These are phyloP conservation scores for Ustilago esculenta DNA, from an alignment of 1,284 basidiomycete genomes.

Conservation along the genomic window DNA sequence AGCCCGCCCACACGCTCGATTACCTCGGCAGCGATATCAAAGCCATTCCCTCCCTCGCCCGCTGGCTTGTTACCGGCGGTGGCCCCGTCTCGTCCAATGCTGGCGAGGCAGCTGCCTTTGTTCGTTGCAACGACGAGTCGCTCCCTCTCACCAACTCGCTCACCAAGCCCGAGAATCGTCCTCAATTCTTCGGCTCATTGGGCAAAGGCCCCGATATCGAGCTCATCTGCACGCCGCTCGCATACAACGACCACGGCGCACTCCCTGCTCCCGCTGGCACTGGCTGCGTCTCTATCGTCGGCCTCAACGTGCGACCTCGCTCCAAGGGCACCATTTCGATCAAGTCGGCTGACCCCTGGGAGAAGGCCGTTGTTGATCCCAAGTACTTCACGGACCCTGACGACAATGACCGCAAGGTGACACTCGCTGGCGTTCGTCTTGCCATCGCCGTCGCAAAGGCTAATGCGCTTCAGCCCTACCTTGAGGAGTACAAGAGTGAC, in stretches of 20 bases:
- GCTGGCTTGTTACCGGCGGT: slow-evolving; percentile 48
- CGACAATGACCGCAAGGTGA: slow-evolving; percentile 54
- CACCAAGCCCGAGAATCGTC: slow-evolving; percentile 43
- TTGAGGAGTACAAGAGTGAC: slow-evolving; percentile 42
- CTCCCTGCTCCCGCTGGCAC: slow-evolving; percentile 34
- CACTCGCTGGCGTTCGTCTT: slow-evolving; percentile 44
- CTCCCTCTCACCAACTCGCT: slow-evolving; percentile 50
- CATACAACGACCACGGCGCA: slow-evolving; percentile 45
- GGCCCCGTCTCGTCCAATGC: slow-evolving; percentile 45
- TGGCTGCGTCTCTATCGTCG: slow-evolving; percentile 39
- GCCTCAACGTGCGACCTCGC: slow-evolving; percentile 49
- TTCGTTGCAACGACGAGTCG: slow-evolving; percentile 62
- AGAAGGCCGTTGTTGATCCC: slow-evolving; percentile 49
- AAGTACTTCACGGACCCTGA: slow-evolving; percentile 45
- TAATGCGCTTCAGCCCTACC: slow-evolving; percentile 37
- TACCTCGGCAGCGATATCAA: slow-evolving; percentile 38
- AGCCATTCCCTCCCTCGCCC: slow-evolving; percentile 25
- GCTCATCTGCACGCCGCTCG: slow-evolving; percentile 46
- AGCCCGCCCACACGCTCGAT: slow-evolving; percentile 40
- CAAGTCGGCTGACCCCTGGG: slow-evolving; percentile 38
- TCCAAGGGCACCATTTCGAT: slow-evolving; percentile 45
- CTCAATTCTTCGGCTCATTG: slow-evolving; percentile 54
- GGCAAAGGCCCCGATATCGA: slow-evolving; percentile 65
- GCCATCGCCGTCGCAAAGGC: slow-evolving; percentile 32
- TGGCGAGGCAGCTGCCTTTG: slow-evolving; percentile 65